Base-by-base conservation (phyloP, 306 rosid genomes). In the Glycine soja region DNA sequence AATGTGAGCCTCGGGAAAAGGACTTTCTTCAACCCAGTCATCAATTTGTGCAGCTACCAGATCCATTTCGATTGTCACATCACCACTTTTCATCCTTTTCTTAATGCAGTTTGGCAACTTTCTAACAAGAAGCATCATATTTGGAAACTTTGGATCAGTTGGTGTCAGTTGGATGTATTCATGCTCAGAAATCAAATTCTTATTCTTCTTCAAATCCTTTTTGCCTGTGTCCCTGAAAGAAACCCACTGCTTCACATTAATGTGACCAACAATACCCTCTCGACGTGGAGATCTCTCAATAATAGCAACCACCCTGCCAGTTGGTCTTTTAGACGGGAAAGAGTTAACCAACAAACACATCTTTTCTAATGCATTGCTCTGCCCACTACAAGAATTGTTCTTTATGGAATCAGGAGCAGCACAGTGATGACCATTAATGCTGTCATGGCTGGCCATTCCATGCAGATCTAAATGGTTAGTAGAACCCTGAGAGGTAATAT, bases 291-390 rank as follows among this genome's bases (percentile, higher is more conserved):
- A 93, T 82, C 79, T 86, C 81, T 93, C 91, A 81, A 90, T 51
- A 78, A 95, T 57, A 77, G 98, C 88, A 67, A 95, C 88, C 57
- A 93, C 95, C 85, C 83, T 80, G 48, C 97, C 99, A 36, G 94
- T 91, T 12, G 98, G 99, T 79, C 96, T 89, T 89, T 88, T 93
- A 59, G 82, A 89, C 79, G 99, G 96, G 74, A 76, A 85, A 59
- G 91, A 89, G 78, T 79, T 86, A 80, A 91, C 86, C 88, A 75
- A 46, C 63, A 77, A 83, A 86, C 97, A 88, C 42, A 93, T 18
- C 76, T 85, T 81, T 70, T 81, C 89, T 34, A 88, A 61, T 15
- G 90, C 90, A 81, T 74, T 83, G 80, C 52, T 77, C 32, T 84
- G 90, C 64, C 71, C 88, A 80, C 72, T 36, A 65, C 75, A 75